Evolutionary conservation across 1,139 yeast species (phyloP).

Genomic region (Kazachstania sp.): DNA sequence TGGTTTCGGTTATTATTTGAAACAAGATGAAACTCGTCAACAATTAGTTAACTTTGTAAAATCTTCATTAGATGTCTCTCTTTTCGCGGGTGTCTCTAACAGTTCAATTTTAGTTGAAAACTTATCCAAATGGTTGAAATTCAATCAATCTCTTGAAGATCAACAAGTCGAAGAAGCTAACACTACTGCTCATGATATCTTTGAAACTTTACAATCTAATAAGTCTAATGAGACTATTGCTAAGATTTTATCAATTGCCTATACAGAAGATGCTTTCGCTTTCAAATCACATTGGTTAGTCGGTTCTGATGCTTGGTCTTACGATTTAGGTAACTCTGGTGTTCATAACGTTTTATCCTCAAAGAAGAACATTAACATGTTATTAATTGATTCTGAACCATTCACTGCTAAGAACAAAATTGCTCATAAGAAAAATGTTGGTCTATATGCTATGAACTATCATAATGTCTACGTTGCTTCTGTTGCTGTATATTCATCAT

Average conservation of each 20-base stretch:
- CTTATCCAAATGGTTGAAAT: conserved; percentile 63
- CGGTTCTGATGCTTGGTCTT: conserved; percentile 95
- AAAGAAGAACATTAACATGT: conserved; percentile 70
- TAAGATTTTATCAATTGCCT: conserved; percentile 39
- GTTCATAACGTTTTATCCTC: conserved; percentile 77
- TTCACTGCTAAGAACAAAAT: conserved; percentile 32
- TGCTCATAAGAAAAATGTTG: conserved; percentile 79
- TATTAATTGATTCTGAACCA: conserved; percentile 90
- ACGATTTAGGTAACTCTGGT: conserved; percentile 86
- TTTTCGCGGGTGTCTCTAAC: conserved; percentile 38
- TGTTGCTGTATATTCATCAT: conserved; percentile 86
- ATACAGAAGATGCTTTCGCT: conserved; percentile 41
- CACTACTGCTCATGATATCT: conserved; percentile 31
- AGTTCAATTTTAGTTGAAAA: conserved; percentile 45
- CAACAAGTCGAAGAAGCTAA: conserved; percentile 30
- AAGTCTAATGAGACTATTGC: conserved; percentile 34
- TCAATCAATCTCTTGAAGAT: conserved; percentile 28
- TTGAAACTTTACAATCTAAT: conserved; percentile 33
- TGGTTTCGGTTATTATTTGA: conserved; percentile 74
- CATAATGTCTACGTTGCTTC: conserved; percentile 90
- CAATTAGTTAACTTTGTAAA: conserved; percentile 44
- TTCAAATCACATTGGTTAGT: conserved; percentile 66
- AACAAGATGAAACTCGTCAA: conserved; percentile 44
- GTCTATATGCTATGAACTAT: conserved; percentile 90
- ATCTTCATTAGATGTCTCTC: conserved; percentile 41